Base-by-base conservation (phyloP, 306 rosid species). In the Vigna angularis region DNA sequence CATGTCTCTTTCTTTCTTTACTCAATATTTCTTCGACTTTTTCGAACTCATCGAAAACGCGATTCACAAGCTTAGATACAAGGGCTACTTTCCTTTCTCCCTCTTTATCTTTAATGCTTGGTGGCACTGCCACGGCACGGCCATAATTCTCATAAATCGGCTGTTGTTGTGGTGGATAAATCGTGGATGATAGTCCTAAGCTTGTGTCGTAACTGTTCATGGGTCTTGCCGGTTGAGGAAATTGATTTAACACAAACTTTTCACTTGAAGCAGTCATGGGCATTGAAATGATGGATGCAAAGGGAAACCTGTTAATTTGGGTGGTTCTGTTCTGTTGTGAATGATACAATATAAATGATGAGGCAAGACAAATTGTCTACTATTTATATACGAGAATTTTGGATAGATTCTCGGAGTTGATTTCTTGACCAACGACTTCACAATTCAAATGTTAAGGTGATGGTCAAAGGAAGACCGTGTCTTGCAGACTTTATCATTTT, bases 141-240 rank as follows among this genome's bases (percentile, higher is more conserved):
- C 28, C 32, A 30, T 30, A 30, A 30, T 30, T 30, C 32, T 30
- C 32, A 4, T 30, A 4, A 30, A 30, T 30, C 32, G 32, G 32
- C 28, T 26, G 28, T 30, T 30, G 32, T 30, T 30, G 32, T 30
- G 32, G 32, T 3, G 32, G 32, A 30, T 30, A 30, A 30, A 30
- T 30, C 3, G 5, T 30, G 4, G 32, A 28, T 28, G 32, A 28
- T 28, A 28, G 4, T 28, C 32, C 32, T 28, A 28, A 28, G 32
- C 6, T 73, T 11, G 11, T 28, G 40, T 72, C 73, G 9, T 83
- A 73, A 40, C 80, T 56, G 49, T 83, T 73, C 0, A 28, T 6
- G 22, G 86, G 83, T 67, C 83, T 73, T 8, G 24, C 47, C 1
- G 83, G 80, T 49, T 73, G 62, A 38, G 86, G 83, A 50, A 83